Percentiles rank a stretch among this genome's conserved stretches.
phyloP scores from a whole-genome alignment of 1,139 yeast genomes.

The Taphrina flavorubra region DNA sequence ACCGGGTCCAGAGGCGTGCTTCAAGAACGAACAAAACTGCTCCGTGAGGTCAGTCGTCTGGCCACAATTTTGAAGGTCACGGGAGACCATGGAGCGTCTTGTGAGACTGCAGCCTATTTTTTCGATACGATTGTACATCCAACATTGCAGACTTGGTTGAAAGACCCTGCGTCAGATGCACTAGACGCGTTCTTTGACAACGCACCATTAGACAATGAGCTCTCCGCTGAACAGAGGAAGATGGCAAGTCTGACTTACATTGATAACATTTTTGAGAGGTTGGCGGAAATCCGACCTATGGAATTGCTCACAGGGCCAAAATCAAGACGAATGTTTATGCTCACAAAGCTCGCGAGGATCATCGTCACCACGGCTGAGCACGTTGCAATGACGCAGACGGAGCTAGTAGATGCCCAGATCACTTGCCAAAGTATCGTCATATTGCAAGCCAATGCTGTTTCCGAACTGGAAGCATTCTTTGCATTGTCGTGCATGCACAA shows the following conservation, averaged over 20 bases:
- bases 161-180: slow-evolving; percentile 49
- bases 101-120: slow-evolving; percentile 56
- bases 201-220: slow-evolving; percentile 44
- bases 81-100: slow-evolving; percentile 57
- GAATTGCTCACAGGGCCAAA: slow-evolving; percentile 48
- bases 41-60: slow-evolving; percentile 52
- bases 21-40: slow-evolving; percentile 41
- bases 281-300: slow-evolving; percentile 52
- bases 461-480: slow-evolving; percentile 52
- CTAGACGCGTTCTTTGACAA: slow-evolving; percentile 48
- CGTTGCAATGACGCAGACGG: slow-evolving; percentile 46
- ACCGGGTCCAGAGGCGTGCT: neutral
- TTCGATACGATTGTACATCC: slow-evolving; percentile 52
- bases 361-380: slow-evolving; percentile 52
- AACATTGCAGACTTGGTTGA: slow-evolving; percentile 49
- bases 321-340: slow-evolving; percentile 48
- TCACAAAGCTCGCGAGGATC: slow-evolving; percentile 50
- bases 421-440: slow-evolving; percentile 51
- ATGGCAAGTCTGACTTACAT: slow-evolving; percentile 47
- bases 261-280: slow-evolving; percentile 49
- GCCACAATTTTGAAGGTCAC: slow-evolving; percentile 53
- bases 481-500: slow-evolving; percentile 48
- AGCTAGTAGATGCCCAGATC: slow-evolving; percentile 47
- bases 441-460: slow-evolving; percentile 52
- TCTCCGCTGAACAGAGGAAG: slow-evolving; percentile 38